Base-by-base conservation (phyloP, 2,329 filamentous ascomycete genomes). In the Didymella keratinophila region DNA sequence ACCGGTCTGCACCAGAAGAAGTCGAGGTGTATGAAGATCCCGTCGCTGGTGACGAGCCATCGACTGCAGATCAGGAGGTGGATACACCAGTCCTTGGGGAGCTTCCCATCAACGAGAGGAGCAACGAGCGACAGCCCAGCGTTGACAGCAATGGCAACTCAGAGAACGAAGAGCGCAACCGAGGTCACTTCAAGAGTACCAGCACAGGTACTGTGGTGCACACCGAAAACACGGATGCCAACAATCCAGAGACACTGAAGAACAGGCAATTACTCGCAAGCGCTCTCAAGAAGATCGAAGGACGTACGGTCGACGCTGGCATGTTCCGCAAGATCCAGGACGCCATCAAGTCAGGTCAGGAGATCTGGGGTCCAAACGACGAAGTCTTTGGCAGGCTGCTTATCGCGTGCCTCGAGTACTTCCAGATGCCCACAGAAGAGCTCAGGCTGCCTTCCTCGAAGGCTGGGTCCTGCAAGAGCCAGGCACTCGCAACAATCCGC, bases 311-410 rank as follows among this genome's bases (percentile, higher is more conserved):
- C n/a, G 91, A 93, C 71, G 89, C 91, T 3, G 90, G 93, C 71
- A 90, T 90, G 56, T 92, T 93, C 81, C 86, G 90, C 52, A 90
- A 91, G 69, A 81, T 93, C 47, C 90, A 93, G 74, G 88, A 88
- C 37, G 83, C 93, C 63, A 83, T 92, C 59, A 87, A 89, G 63
- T 88, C 90, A 58, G 85, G 83, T 70, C 74, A 77, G 67, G 83
- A 87, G 14, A 81, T 86, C 20, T 87, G 90, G 71, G 82, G 83
- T 1, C 85, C 89, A 59, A 86, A 89, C 46, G 87, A 89, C 67
- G 87, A 89, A 52, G 89, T 86, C 64, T 92, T 92, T 60, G 85
- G 89, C 63, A 82, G 87, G 8, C 81, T 93, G 2, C 78, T 93
- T 34, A 68, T 84, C 2, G 89, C 87, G 0, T 82, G 92, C 20